These are phyloP conservation scores for Fusarium duplospermum DNA, from an alignment of 2,329 filamentous ascomycete genomes.

Conservation along the genomic window DNA sequence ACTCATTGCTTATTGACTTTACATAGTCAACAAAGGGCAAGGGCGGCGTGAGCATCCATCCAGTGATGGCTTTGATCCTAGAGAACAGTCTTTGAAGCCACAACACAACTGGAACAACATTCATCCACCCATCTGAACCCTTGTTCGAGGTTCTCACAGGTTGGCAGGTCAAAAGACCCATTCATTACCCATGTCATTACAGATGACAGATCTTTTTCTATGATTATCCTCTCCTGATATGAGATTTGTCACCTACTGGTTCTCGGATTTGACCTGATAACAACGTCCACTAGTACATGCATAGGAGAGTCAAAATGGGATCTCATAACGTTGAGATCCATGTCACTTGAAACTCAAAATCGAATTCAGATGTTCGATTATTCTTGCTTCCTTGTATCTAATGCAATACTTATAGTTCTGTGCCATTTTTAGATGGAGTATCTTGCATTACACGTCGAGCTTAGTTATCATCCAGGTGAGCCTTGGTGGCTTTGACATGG, in stretches of 20 bases:
- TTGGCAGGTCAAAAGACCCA: not conserved
- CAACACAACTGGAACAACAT: not conserved
- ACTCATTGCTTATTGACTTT: not conserved
- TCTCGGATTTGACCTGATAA: not conserved
- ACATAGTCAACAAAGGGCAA: not conserved
- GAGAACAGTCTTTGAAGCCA: not conserved
- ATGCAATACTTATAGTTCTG: not conserved
- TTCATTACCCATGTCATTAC: not conserved
- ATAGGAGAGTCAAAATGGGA: not conserved
- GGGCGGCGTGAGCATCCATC: not conserved
- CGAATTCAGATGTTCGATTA: not conserved
- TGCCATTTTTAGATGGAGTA: not conserved
- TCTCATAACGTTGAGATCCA: not conserved
- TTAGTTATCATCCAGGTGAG: not conserved
- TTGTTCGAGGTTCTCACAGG: not conserved
- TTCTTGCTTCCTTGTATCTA: not conserved
- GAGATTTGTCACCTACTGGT: constrained; percentile 13
- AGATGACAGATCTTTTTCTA: constrained; percentile 19
- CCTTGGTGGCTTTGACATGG: not conserved
- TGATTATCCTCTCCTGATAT: constrained; percentile 15
- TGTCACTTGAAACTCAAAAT: not conserved
- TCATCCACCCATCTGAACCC: not conserved
- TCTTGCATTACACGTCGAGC: not conserved
- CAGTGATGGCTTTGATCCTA: not conserved
- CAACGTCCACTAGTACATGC: not conserved